These are phyloP conservation scores for Heterobasidion parviporum DNA, from an alignment of 1,284 basidiomycete genomes.

Conservation along the genomic window DNA sequence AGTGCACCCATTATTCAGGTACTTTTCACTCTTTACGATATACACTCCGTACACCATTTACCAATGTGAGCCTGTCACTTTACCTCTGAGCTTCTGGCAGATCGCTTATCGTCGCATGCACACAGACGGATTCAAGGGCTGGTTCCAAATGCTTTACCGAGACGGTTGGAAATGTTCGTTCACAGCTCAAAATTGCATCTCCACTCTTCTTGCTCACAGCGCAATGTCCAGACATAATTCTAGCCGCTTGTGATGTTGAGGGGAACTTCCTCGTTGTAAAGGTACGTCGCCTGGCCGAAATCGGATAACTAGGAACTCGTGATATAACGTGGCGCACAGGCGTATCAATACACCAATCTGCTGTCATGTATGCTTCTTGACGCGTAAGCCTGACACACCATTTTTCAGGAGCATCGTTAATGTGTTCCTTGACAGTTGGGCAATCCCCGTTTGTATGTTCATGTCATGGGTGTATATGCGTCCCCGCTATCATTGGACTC, in stretches of 20 bases:
- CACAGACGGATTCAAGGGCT: constrained; percentile 70
- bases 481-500: constrained; percentile 74
- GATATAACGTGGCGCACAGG: constrained; percentile 28
- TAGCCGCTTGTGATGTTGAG: constrained; percentile 76
- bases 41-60: constrained; percentile 88
- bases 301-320: neutral
- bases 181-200: neutral
- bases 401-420: too few species aligned
- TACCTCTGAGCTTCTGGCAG: neutral
- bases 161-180: constrained; percentile 82
- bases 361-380: constrained; percentile 84
- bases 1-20: constrained; percentile 33
- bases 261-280: constrained; percentile 81
- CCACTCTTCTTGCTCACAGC: neutral
- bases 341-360: constrained; percentile 80
- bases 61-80: constrained; percentile 38
- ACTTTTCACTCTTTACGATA: constrained; percentile 64
- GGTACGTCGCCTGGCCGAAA: constrained; percentile 20
- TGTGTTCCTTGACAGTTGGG: constrained; percentile 47
- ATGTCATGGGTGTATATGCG: constrained; percentile 79
- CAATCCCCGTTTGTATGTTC: constrained; percentile 78
- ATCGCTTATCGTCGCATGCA: neutral
- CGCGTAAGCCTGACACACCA: constrained; percentile 38
- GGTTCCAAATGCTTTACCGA: constrained; percentile 58
- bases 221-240: constrained; percentile 51